Percentiles rank a stretch among this genome's conserved stretches.
phyloP scores from a whole-genome alignment of 345 rosid species.

The Hibiscus tridactylites region DNA sequence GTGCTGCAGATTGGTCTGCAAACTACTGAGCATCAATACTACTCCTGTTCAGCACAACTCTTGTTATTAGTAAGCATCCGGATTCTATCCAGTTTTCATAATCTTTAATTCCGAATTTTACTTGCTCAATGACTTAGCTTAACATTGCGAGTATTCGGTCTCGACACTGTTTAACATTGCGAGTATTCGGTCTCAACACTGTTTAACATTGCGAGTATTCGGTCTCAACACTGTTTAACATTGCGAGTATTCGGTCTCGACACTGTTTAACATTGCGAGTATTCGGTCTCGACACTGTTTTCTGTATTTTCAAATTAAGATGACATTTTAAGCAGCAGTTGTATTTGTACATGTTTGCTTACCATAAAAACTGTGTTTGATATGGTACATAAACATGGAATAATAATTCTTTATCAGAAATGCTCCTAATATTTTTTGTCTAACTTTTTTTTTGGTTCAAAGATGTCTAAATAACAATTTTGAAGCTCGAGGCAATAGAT shows the following conservation, averaged over 20 bases:
- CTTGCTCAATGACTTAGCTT: not conserved
- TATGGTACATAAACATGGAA: slow-evolving; percentile 15
- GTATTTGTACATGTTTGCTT: slow-evolving; percentile 18
- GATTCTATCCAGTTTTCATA: not conserved
- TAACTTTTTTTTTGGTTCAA: too few species aligned
- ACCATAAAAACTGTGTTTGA: slow-evolving; percentile 10
- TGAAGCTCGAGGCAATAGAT: too few species aligned
- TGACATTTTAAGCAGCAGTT: slow-evolving; percentile 4
- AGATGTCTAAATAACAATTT: too few species aligned
- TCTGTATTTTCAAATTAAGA: not conserved
- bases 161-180: too few species aligned
- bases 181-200: too few species aligned
- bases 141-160: too few species aligned
- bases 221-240: too few species aligned
- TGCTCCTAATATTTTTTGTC: too few species aligned
- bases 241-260: too few species aligned
- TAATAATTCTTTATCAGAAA: slow-evolving; percentile 13
- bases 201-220: too few species aligned
- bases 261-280: too few species aligned
- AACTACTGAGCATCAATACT: slow-evolving; percentile 32
- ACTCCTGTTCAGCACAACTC: not conserved
- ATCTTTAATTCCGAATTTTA: not conserved
- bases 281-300: not conserved
- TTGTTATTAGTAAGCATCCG: slow-evolving; percentile 1
- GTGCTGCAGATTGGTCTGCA: slow-evolving; percentile 78